Base-by-base conservation (phyloP, 108 stramenopile species). In the Aurantiochytrium sp. region DNA sequence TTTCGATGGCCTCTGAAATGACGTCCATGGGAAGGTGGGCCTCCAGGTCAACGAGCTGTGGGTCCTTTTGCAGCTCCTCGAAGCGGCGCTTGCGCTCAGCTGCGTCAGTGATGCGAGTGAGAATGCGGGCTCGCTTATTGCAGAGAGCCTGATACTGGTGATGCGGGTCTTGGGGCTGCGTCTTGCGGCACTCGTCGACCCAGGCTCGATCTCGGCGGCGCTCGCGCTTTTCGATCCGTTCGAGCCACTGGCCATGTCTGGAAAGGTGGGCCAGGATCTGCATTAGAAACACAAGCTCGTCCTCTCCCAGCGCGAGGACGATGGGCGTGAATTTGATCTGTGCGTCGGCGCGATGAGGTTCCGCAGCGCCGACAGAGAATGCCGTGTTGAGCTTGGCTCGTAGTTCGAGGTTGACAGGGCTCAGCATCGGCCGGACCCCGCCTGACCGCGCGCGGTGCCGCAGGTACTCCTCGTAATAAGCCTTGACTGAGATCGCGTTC, bases 381-480 rank as follows among this genome's bases (percentile, higher is more conserved):
- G 73, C 73, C 27, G 73, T 81, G 45, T 81, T 81, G 6, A 81
- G 73, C 45, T 48, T 41, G 30, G 39, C 73, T 2, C 73, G 73
- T 21, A 81, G 12, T 17, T 81, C 73, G 10, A 81, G 1, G 2
- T 41, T 48, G 8, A 81, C 15, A 48, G 73, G 73, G 17, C 42
- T 48, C 12, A 81, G n/a, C n/a, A 81, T 24, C n/a, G 73, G 73
- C n/a, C 39, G 42, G 6, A 81, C 73, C 6, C 42, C 45, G 6
- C 30, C 42, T 6, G 39, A 48, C 12, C n/a, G 39, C 3, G 39
- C 30, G n/a, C n/a, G 73, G 30, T 41, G 45, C 24, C 27, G n/a
- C 24, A 48, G n/a, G 73, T 81, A 81, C 10, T 27, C 19, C 32
- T 81, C 45, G 39, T 48, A 41, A 42, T 48, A 48, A 8, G 21